Conservation (phyloP, 805 yeast species). For the Jamesozyma lodderae region DNA sequence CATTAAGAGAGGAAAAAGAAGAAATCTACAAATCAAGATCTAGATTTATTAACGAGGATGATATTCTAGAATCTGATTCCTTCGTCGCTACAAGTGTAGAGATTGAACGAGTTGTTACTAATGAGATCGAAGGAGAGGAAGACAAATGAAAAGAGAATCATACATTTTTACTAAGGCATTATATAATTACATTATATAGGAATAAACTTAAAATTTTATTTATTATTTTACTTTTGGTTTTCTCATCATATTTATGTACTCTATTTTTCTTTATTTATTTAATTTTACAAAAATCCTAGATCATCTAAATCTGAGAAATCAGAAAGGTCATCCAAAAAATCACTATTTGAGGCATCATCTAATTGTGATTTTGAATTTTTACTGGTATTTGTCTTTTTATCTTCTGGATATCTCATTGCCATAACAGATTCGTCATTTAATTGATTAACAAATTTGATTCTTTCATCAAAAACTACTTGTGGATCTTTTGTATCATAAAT, state of each 20-base stretch:
- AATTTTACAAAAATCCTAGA: constrained; percentile 19
- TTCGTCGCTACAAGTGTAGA: constrained; percentile 2
- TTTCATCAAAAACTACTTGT: constrained; percentile 78
- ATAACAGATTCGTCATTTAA: constrained; percentile 87
- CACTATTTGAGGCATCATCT: constrained; percentile 19
- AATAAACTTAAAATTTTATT: not conserved
- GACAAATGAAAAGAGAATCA: not conserved
- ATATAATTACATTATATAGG: not conserved
- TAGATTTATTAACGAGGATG: constrained; percentile 6
- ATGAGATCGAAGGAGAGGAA: not conserved
- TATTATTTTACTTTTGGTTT: not conserved
- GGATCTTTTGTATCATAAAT: constrained; percentile 84
- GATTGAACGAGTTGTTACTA: not conserved
- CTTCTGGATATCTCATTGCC: constrained; percentile 83
- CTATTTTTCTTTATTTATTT: not conserved
- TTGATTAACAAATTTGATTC: constrained; percentile 85
- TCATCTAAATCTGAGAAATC: constrained; percentile 31
- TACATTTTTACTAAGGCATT: no score
- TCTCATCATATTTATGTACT: not conserved
- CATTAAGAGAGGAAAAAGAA: constrained; percentile 56
- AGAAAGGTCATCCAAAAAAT: constrained; percentile 24
- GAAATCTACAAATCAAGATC: constrained; percentile 33
- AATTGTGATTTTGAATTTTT: constrained; percentile 12
- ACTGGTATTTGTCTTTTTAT: constrained; percentile 20
- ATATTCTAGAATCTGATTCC: constrained; percentile 5